Percentiles rank a stretch among this genome's conserved stretches.
phyloP scores from a whole-genome alignment of 164 flowering plant species.

The Sextonia rubra region DNA sequence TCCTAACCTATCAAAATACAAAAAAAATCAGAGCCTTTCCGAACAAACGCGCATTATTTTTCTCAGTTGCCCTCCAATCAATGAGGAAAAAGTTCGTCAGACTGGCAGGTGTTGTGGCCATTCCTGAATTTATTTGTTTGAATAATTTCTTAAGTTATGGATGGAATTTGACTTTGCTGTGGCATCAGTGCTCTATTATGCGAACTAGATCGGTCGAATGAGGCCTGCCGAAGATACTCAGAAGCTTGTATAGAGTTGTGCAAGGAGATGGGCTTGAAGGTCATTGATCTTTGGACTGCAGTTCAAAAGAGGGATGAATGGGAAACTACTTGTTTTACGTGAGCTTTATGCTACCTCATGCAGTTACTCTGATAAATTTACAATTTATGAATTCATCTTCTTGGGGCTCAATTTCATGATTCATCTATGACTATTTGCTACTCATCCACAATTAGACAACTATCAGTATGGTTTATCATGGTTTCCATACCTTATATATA shows the following conservation, averaged over 20 bases:
- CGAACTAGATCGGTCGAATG: constrained; percentile 67
- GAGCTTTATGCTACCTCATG: constrained; percentile 25
- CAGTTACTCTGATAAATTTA: background rate
- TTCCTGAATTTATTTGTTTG: background rate
- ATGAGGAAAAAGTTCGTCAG: constrained; percentile 52
- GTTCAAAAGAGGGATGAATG: constrained; percentile 66
- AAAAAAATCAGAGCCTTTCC: constrained; percentile 67
- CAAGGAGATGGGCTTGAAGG: constrained; percentile 63
- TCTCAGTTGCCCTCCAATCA: constrained; percentile 43
- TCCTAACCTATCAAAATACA: constrained; percentile 8
- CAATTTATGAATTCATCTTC: background rate
- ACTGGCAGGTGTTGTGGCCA: constrained; percentile 39
- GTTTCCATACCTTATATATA: background rate
- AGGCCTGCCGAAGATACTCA: constrained; percentile 59
- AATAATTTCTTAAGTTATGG: background rate
- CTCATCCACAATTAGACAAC: background rate
- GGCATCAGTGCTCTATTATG: constrained; percentile 45
- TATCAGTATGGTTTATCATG: background rate
- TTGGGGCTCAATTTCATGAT: background rate
- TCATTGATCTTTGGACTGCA: constrained; percentile 71
- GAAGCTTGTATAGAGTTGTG: constrained; percentile 80
- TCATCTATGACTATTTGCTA: background rate
- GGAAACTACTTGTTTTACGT: constrained; percentile 74
- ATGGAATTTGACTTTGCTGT: constrained; percentile 3
- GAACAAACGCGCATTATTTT: constrained; percentile 32